Evolutionary conservation across 768 basidiomycete genomes (phyloP), one percentile per base, ranked within the genome.

Genomic region (Termitomyces sp.): DNA sequence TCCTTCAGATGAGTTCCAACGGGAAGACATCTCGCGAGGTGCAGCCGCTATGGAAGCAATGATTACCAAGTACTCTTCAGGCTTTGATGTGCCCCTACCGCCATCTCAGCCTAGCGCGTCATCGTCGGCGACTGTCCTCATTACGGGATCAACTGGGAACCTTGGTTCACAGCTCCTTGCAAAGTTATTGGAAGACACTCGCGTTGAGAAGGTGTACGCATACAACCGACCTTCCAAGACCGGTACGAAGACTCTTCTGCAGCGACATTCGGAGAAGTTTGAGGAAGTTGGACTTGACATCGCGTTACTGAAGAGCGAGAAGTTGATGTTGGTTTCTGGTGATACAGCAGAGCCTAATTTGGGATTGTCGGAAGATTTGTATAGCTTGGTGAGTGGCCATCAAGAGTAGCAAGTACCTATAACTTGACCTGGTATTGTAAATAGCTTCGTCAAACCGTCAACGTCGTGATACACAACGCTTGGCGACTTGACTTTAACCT

Each of bases 401-500:
- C 35, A 5, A 10, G 12, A 48, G n/a, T 21, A 11, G n/a, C 11
- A 21, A 19, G n/a, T 0, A 21, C 35, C 43, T 30, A 19, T 12
- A 19, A 9, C 11, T 11, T 22, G 21, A 21, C 17, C 35, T 24
- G 17, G 5, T 5, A 15, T 2, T 26, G 34, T 9, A 0, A 19
- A 38, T n/a, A 74, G 73, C 64, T 73, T 1, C 48, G 58, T 4
- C 53, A 56, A 1, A 53, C 59, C 2, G 64, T 74, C 14, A 68
- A 67, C 0, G 56, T 61, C 24, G 64, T 73, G 19, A 66, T 74
- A 0, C 68, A 72, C 53, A 71, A 71, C 34, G 75, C 71, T 0
- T 77, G 73, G 76, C 59, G 66, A 8, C 62, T 78, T 3, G 71
- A 78, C 52, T 77, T 77, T 60, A 76, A 77, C 40, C 58, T 71